A percentile compares a stretch with the other conserved stretches of the same genome.
Evolutionary conservation across 768 basidiomycete species (phyloP).

Genomic region (Psilocybe cyanescens): DNA sequence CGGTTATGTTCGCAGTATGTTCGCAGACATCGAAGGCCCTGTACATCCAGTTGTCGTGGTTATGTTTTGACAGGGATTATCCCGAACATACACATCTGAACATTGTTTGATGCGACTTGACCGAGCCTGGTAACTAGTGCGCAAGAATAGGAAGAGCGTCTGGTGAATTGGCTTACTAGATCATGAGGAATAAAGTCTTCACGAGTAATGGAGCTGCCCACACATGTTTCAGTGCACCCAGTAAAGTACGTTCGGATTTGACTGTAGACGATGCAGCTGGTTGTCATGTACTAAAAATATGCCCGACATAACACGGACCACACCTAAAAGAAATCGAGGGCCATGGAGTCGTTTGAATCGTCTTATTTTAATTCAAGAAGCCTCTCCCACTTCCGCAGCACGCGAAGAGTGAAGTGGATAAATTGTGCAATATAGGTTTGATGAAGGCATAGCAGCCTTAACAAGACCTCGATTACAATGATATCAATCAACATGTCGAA

Average conservation of each 20-base stretch:
- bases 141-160: background rate
- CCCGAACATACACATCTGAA: background rate
- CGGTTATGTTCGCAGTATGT: background rate
- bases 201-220: too few species aligned
- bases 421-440: too few species aligned
- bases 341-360: background rate
- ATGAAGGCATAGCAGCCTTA: too few species aligned
- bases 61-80: background rate
- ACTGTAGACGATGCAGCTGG: background rate
- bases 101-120: background rate
- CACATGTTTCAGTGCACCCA: too few species aligned
- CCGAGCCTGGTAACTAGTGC: background rate
- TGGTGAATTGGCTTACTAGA: too few species aligned
- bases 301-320: background rate
- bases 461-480: too few species aligned
- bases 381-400: background rate
- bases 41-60: slow-evolving; percentile 1
- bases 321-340: background rate
- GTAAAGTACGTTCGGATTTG: too few species aligned
- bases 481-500: too few species aligned
- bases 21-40: background rate
- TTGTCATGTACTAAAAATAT: background rate
- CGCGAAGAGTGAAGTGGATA: too few species aligned
- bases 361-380: background rate
- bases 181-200: too few species aligned